Evolutionary conservation across 164 flowering plant species (phyloP).

Genomic region (Cinnamomum chago): DNA sequence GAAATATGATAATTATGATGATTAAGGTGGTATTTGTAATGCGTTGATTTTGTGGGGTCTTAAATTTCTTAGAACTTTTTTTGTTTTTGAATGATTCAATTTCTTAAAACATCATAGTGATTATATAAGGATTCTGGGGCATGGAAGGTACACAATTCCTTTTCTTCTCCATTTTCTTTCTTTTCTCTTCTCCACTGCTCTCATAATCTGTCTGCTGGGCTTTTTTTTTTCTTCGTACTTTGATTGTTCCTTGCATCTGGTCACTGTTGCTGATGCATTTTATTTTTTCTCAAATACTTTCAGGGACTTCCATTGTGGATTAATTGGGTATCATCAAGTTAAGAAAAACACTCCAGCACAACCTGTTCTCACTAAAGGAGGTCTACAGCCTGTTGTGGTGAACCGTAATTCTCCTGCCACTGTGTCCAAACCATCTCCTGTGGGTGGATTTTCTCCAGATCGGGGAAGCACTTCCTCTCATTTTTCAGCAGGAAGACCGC

Average conservation of each 20-base stretch:
- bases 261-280: not conserved
- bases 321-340: conserved; percentile 46
- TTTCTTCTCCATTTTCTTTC: no score
- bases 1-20: no score
- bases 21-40: no score
- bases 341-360: conserved; percentile 20
- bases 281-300: conserved; percentile 2
- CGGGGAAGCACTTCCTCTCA: conserved; percentile 5
- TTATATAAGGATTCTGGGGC: no score
- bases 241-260: not conserved
- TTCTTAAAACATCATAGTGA: no score
- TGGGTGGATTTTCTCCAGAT: conserved; percentile 9
- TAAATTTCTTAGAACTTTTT: no score
- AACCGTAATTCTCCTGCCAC: conserved; percentile 15
- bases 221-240: not conserved
- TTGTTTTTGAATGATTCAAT: no score
- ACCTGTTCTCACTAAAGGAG: conserved; percentile 7
- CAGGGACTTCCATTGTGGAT: conserved; percentile 64
- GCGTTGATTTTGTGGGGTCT: no score
- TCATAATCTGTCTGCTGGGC: not conserved
- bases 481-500: conserved; percentile 10
- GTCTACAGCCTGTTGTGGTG: conserved; percentile 22
- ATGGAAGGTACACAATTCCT: no score
- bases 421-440: conserved; percentile 12
- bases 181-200: not conserved